Conservation (phyloP, 106 monocot genomes). For the Narthecium ossifragum region DNA sequence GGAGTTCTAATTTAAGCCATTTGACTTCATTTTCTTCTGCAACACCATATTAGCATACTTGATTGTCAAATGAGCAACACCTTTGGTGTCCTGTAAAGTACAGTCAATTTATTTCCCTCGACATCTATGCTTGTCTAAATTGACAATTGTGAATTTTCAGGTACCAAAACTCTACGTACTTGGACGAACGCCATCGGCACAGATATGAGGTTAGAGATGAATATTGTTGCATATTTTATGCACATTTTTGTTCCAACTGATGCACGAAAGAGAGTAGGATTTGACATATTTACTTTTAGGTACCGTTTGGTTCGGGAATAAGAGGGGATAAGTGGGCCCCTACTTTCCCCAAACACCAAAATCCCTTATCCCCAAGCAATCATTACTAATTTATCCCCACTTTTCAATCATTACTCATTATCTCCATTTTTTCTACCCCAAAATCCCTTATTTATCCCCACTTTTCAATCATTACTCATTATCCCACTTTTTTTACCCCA, state of each 20-base stretch:
- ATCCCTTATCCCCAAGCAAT: neutral
- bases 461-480: too few relatives aligned
- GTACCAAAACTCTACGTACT: conserved; percentile 42
- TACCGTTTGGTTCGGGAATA: neutral
- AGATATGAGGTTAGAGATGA: conserved; percentile 58
- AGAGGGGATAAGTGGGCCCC: neutral
- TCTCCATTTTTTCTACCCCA: neutral
- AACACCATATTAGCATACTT: neutral
- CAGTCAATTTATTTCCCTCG: neutral
- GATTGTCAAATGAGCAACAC: neutral
- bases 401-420: neutral
- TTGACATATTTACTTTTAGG: neutral
- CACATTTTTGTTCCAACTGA: neutral
- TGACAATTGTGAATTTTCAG: conserved; percentile 14
- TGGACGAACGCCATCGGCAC: conserved; percentile 76
- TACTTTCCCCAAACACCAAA: neutral
- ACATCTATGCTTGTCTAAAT: neutral
- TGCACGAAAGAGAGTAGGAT: too few relatives aligned
- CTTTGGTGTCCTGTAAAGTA: neutral
- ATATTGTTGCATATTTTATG: neutral
- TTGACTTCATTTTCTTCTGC: too few relatives aligned
- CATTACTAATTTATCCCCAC: neutral
- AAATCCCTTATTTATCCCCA: too few relatives aligned
- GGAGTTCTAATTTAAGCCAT: too few relatives aligned
- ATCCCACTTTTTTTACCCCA: too few relatives aligned